Evolutionary conservation across 768 basidiomycete species (phyloP).

Genomic region (Daedaleopsis nitida): DNA sequence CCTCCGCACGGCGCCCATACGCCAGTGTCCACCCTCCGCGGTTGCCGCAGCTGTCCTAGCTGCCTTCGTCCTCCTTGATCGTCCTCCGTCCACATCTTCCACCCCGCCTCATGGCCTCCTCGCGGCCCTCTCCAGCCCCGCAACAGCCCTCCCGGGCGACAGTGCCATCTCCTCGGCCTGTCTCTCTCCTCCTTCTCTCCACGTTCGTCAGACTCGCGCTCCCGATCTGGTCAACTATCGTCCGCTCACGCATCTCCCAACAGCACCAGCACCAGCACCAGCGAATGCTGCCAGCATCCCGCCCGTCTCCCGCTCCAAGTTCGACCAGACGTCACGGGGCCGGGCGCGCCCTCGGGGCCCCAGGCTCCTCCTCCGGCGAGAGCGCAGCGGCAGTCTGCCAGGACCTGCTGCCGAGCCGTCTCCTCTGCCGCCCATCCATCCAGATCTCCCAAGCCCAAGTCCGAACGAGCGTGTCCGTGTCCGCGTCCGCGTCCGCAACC

Average conservation of each 20-base stretch:
- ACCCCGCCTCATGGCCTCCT: conserved; percentile 1
- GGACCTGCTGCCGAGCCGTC: too few species aligned
- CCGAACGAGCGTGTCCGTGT: background rate
- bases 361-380: too few species aligned
- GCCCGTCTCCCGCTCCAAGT: too few species aligned
- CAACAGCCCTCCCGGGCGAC: conserved; percentile 4
- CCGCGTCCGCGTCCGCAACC: background rate
- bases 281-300: background rate
- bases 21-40: background rate
- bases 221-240: background rate
- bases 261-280: background rate
- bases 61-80: background rate
- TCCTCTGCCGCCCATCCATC: too few species aligned
- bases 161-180: conserved; percentile 1
- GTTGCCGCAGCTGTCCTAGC: background rate
- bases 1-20: conserved; percentile 7
- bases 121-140: conserved; percentile 5
- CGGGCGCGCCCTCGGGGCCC: too few species aligned
- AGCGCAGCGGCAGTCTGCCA: background rate
- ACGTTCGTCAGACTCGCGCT: background rate
- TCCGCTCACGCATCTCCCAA: background rate
- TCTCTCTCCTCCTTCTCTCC: background rate
- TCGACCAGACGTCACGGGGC: too few species aligned
- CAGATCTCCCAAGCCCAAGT: too few species aligned
- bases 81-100: background rate